Percentiles rank a stretch among this genome's conserved stretches.
These are phyloP conservation scores for Lachancea fermentati DNA, from an alignment of 805 yeast species.

Conservation along the genomic window DNA sequence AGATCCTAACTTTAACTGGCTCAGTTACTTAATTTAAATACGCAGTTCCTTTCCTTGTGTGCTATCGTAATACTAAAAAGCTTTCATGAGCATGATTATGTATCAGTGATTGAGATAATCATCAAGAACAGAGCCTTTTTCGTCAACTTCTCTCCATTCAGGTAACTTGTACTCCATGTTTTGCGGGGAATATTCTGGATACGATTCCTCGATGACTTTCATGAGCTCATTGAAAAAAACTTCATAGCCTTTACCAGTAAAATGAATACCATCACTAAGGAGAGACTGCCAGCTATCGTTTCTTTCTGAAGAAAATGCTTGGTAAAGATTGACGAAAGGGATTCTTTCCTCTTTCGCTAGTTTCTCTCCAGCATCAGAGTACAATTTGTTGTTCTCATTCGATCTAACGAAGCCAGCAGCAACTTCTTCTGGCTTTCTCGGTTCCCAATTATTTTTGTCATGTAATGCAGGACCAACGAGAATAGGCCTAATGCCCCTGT, in stretches of 20 bases:
- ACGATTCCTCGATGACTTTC: constrained; percentile 34
- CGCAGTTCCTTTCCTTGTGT: too few species aligned
- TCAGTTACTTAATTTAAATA: too few species aligned
- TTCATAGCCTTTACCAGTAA: constrained; percentile 47
- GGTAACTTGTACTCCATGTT: constrained; percentile 36
- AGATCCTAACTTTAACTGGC: too few species aligned
- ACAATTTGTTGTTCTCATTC: constrained; percentile 40
- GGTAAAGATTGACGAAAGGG: constrained; percentile 55
- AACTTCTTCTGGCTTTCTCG: constrained; percentile 30
- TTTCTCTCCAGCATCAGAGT: constrained; percentile 44
- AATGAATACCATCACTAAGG: constrained; percentile 57
- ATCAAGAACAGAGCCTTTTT: constrained; percentile 21
- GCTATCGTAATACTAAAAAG: too few species aligned
- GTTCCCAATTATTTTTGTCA: constrained; percentile 41
- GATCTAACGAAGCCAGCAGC: constrained; percentile 41
- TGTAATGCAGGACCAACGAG: constrained; percentile 60
- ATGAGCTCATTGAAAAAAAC: constrained; percentile 42
- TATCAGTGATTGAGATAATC: too few species aligned
- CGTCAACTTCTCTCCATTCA: constrained; percentile 35
- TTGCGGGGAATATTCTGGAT: constrained; percentile 46
- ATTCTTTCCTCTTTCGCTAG: constrained; percentile 44
- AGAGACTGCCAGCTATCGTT: constrained; percentile 38
- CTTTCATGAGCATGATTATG: too few species aligned
- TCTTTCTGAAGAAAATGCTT: constrained; percentile 35
- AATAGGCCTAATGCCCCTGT: constrained; percentile 45